Evolutionary conservation across 331 rosid genomes (phyloP).

Genomic region (Pyrus hybrid): DNA sequence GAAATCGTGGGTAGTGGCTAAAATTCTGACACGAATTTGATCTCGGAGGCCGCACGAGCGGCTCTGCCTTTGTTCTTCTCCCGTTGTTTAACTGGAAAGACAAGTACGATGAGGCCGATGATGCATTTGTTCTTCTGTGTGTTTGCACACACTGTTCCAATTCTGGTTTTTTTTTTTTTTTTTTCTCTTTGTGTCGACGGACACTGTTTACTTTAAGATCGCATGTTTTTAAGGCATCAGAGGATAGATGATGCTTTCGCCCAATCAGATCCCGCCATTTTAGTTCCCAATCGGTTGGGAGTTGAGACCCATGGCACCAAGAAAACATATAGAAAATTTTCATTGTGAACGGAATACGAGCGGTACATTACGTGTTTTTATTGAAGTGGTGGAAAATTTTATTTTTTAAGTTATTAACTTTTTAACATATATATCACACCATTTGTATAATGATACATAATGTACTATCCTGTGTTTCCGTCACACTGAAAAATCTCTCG

Average conservation of each 20-base stretch:
- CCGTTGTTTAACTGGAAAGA: too few relatives aligned
- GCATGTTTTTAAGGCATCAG: not conserved
- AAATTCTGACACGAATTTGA: not conserved
- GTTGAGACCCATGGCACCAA: not conserved
- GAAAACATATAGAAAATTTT: not conserved
- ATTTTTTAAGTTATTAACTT: too few relatives aligned
- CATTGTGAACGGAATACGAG: too few relatives aligned
- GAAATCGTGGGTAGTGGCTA: not conserved
- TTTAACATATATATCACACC: too few relatives aligned
- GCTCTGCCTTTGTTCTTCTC: too few relatives aligned
- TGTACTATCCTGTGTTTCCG: too few relatives aligned
- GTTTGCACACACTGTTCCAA: not conserved
- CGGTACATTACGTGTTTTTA: too few relatives aligned
- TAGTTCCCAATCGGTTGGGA: not conserved
- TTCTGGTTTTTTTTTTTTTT: not conserved
- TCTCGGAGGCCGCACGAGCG: not conserved
- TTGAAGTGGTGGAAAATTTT: too few relatives aligned
- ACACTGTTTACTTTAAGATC: not conserved
- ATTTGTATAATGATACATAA: too few relatives aligned
- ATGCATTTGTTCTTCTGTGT: not conserved
- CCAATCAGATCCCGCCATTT: conserved; percentile 12
- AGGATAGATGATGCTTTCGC: not conserved
- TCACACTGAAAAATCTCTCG: too few relatives aligned
- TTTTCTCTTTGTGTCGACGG: not conserved
- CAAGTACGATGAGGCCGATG: conserved; percentile 12